phyloP scores from a whole-genome alignment of 2,329 filamentous ascomycete species.

The Dryadomyces quercivorus region DNA sequence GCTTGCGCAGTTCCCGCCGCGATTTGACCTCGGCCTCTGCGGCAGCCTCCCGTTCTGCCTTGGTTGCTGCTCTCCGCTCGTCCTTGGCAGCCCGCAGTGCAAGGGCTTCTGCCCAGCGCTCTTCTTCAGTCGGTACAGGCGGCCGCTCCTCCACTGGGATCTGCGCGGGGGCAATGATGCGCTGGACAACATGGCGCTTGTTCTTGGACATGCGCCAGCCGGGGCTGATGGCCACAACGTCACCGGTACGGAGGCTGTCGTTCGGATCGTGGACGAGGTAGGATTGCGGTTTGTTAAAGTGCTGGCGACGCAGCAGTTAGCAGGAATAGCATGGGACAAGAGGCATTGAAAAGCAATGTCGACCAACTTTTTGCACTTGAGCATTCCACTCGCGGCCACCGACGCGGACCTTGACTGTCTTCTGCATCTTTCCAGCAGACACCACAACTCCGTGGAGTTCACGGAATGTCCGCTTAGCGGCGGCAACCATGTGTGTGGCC shows the following conservation, averaged over 20 bases:
- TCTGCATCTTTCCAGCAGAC: constrained; percentile 64
- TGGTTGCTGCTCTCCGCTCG: constrained; percentile 31
- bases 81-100: constrained; percentile 45
- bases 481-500: constrained; percentile 22
- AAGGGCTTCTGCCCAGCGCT: constrained; percentile 44
- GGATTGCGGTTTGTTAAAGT: constrained; percentile 51
- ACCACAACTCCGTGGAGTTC: constrained; percentile 59
- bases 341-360: not conserved
- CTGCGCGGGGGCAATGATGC: constrained; percentile 60
- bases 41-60: constrained; percentile 12
- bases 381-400: constrained; percentile 61
- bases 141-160: constrained; percentile 51
- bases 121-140: constrained; percentile 50
- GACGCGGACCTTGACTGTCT: constrained; percentile 67
- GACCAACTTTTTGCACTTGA: constrained; percentile 57
- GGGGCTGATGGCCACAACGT: constrained; percentile 59
- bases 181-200: constrained; percentile 63
- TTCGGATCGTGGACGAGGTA: constrained; percentile 70
- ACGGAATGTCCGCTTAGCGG: constrained; percentile 31
- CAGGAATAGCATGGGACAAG: not conserved
- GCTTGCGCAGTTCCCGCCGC: constrained; percentile 6
- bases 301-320: constrained; percentile 25
- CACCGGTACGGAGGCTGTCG: constrained; percentile 59
- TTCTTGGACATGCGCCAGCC: constrained; percentile 52
- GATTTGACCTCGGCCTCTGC: constrained; percentile 2